Percentiles rank a stretch among this genome's conserved stretches.
Conservation (phyloP, 176 grass and related monocot species). For the Dendrocalamus sinicus region DNA sequence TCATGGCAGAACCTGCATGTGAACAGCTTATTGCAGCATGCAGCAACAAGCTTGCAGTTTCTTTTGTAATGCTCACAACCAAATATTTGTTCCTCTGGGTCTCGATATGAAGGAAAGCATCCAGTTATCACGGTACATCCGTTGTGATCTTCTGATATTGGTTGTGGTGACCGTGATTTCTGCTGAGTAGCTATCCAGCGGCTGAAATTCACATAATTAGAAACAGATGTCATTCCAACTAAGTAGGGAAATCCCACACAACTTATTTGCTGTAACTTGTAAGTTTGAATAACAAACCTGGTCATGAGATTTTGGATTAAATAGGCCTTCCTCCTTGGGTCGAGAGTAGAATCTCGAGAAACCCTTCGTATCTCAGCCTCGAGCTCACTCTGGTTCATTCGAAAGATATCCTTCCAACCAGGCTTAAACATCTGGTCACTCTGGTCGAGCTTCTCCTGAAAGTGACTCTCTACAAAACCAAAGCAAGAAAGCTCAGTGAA, state of each 20-base stretch:
- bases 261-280: background rate
- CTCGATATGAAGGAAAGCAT: constrained; percentile 69
- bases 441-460: constrained; percentile 65
- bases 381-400: constrained; percentile 91
- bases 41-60: constrained; percentile 88
- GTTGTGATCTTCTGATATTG: constrained; percentile 37
- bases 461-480: constrained; percentile 46
- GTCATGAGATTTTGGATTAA: constrained; percentile 98
- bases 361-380: constrained; percentile 88
- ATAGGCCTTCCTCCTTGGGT: constrained; percentile 88
- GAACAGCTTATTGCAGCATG: constrained; percentile 91
- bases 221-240: constrained; percentile 10
- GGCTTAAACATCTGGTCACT: constrained; percentile 79
- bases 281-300: constrained; percentile 50
- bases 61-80: constrained; percentile 96
- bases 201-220: constrained; percentile 54
- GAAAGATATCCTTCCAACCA: constrained; percentile 96
- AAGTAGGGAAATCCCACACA: background rate
- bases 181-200: constrained; percentile 95
- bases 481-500: constrained; percentile 7
- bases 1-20: constrained; percentile 94
- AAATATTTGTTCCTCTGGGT: constrained; percentile 66
- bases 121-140: constrained; percentile 43
- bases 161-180: constrained; percentile 52
- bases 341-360: constrained; percentile 85